Evolutionary conservation across 768 basidiomycete species (phyloP).

Genomic region (Phanerodontia chrysosporium): DNA sequence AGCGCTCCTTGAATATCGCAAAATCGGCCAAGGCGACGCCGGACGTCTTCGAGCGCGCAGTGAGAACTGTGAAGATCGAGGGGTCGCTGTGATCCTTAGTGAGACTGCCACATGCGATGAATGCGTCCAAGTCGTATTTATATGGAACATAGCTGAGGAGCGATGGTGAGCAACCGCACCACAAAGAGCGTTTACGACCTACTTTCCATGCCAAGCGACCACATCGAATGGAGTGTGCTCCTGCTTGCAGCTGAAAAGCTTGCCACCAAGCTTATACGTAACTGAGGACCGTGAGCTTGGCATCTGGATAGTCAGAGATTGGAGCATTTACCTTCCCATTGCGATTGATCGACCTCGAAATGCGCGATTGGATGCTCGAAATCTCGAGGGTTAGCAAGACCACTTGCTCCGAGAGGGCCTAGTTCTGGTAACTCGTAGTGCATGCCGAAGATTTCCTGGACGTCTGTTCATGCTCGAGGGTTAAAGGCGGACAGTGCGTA

Average conservation of each 20-base stretch:
- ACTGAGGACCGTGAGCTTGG: slow-evolving; percentile 25
- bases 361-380: slow-evolving; percentile 62
- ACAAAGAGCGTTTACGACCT: slow-evolving; percentile 19
- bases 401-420: slow-evolving; percentile 61
- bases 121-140: slow-evolving; percentile 65
- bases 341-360: slow-evolving; percentile 60
- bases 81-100: slow-evolving; percentile 69
- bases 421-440: slow-evolving; percentile 63
- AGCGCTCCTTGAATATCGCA: slow-evolving; percentile 59
- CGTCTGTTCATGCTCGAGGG: slow-evolving; percentile 39
- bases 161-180: neutral
- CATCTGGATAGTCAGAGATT: neutral
- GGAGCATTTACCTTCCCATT: slow-evolving; percentile 47
- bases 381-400: slow-evolving; percentile 62
- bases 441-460: slow-evolving; percentile 59
- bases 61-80: slow-evolving; percentile 65
- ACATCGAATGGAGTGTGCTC: slow-evolving; percentile 71
- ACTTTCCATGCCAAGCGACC: slow-evolving; percentile 70
- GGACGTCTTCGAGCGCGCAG: slow-evolving; percentile 56
- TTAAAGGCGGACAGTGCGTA: too few species aligned
- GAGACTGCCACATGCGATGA: slow-evolving; percentile 58
- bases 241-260: slow-evolving; percentile 50
- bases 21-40: slow-evolving; percentile 60
- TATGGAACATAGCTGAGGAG: slow-evolving; percentile 53
- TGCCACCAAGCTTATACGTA: slow-evolving; percentile 53